Percentiles rank a stretch among this genome's conserved stretches.
These are phyloP conservation scores for Apiotrichum mycotoxinovorans DNA, from an alignment of 1,284 basidiomycete species.

Conservation along the genomic window DNA sequence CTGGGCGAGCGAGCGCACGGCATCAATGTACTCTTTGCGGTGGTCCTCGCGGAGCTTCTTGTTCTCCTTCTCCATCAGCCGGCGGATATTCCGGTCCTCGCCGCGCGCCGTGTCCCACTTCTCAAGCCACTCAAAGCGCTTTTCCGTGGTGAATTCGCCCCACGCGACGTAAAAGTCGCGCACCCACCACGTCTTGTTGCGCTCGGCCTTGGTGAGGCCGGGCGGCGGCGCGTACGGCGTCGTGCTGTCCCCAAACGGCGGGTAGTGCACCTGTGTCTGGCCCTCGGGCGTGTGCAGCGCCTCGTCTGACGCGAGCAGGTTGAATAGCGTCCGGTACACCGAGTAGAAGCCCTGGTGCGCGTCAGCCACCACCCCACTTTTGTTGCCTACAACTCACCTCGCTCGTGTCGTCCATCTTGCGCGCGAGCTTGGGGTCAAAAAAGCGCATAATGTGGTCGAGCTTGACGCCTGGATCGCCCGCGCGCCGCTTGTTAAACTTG, in stretches of 20 bases:
- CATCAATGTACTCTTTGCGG: constrained; percentile 88
- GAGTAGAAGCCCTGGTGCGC: constrained; percentile 91
- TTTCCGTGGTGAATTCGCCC: constrained; percentile 80
- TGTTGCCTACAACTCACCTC: constrained; percentile 55
- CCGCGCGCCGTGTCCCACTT: constrained; percentile 79
- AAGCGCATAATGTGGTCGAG: constrained; percentile 79
- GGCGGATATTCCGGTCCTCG: constrained; percentile 77
- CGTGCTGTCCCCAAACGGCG: constrained; percentile 76
- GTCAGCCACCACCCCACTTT: no score
- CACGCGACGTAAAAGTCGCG: constrained; percentile 81
- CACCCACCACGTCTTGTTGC: constrained; percentile 53
- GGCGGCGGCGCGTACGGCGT: constrained; percentile 59
- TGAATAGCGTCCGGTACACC: constrained; percentile 84
- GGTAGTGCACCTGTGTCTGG: constrained; percentile 56
- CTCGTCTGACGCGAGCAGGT: constrained; percentile 80
- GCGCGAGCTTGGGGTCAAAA: constrained; percentile 73
- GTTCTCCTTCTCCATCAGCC: constrained; percentile 95
- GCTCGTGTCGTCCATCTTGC: constrained; percentile 65
- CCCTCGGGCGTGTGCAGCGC: constrained; percentile 57
- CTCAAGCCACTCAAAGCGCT: constrained; percentile 87
- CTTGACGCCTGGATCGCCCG: constrained; percentile 73
- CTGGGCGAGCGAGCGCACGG: constrained; percentile 72
- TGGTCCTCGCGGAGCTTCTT: constrained; percentile 84
- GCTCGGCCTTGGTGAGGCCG: constrained; percentile 54
- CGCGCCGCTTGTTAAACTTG: constrained; percentile 58